These are phyloP conservation scores for Penicillium ucsense DNA, from an alignment of 495 filamentous ascomycete species.

Conservation along the genomic window DNA sequence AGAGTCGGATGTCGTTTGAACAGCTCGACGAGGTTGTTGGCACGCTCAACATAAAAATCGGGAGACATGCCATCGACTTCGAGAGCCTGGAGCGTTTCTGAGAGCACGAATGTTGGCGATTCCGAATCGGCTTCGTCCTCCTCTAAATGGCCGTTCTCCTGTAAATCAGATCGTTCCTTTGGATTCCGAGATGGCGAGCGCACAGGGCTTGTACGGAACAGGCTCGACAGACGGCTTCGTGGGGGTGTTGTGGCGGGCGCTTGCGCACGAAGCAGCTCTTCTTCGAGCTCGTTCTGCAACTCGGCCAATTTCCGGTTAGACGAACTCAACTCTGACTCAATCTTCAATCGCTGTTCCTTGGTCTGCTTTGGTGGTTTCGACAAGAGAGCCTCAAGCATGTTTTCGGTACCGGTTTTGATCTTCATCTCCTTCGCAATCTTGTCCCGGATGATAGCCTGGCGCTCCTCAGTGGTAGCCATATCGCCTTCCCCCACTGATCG, in stretches of 20 bases:
- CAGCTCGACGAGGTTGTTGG: constrained; percentile 83
- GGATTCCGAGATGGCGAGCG: constrained; percentile 55
- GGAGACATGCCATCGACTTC: constrained; percentile 79
- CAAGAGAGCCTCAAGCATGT: constrained; percentile 87
- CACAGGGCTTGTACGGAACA: constrained; percentile 56
- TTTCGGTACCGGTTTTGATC: constrained; percentile 95
- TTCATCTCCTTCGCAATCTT: constrained; percentile 88
- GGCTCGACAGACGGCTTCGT: constrained; percentile 55
- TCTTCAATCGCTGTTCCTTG: constrained; percentile 76
- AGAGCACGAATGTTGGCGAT: constrained; percentile 81
- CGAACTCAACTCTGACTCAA: constrained; percentile 82
- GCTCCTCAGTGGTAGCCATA: constrained; percentile 56
- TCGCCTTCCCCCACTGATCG: constrained; percentile 56
- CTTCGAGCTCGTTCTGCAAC: constrained; percentile 68
- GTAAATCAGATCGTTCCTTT: constrained; percentile 14
- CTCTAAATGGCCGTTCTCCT: constrained; percentile 32
- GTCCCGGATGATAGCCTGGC: constrained; percentile 63
- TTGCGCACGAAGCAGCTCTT: constrained; percentile 52
- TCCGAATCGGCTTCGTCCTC: constrained; percentile 60
- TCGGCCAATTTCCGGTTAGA: constrained; percentile 87
- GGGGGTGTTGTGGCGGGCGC: constrained; percentile 57
- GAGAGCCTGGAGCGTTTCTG: constrained; percentile 78
- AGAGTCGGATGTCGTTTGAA: constrained; percentile 88
- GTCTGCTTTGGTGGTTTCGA: constrained; percentile 93
- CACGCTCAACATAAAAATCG: constrained; percentile 88